Conservation (phyloP, 163 green algal species). For the Chloroidium sp. region DNA sequence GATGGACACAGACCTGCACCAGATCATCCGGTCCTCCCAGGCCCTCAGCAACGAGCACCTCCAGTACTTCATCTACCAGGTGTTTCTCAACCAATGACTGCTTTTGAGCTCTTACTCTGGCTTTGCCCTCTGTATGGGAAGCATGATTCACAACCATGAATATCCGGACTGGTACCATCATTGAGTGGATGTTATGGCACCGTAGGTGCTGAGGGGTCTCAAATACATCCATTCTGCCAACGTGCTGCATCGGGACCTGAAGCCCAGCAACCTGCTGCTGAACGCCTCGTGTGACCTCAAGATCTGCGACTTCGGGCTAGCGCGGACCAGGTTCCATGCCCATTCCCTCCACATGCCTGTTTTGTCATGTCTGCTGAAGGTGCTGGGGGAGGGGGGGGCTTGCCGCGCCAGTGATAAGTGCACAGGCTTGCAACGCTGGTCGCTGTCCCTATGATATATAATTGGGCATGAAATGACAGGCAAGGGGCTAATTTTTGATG, state of each 20-base stretch:
- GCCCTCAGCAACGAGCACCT: conserved; percentile 92
- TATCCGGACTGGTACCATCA: too few relatives aligned
- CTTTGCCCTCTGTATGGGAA: too few relatives aligned
- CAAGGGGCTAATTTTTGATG: too few relatives aligned
- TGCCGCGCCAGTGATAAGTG: too few relatives aligned
- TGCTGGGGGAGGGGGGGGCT: too few relatives aligned
- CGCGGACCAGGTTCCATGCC: conserved; percentile 56
- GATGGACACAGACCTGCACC: conserved; percentile 99
- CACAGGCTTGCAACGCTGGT: too few relatives aligned
- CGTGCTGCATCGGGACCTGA: conserved; percentile 95
- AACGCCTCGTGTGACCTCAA: conserved; percentile 98
- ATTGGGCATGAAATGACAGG: too few relatives aligned
- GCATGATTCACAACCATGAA: too few relatives aligned
- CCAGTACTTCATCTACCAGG: conserved; percentile 96
- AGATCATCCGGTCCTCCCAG: conserved; percentile 96
- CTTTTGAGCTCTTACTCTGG: not conserved
- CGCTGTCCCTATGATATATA: too few relatives aligned
- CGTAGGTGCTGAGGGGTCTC: conserved; percentile 82
- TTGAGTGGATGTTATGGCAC: too few relatives aligned
- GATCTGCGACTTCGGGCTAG: conserved; percentile 98
- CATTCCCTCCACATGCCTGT: not conserved
- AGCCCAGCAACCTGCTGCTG: conserved; percentile 94
- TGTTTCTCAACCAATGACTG: conserved; percentile 6
- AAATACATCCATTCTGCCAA: conserved; percentile 96
- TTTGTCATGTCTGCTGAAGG: not conserved